Conservation (phyloP, 257 asterid species). For the Solanum virginianum region DNA sequence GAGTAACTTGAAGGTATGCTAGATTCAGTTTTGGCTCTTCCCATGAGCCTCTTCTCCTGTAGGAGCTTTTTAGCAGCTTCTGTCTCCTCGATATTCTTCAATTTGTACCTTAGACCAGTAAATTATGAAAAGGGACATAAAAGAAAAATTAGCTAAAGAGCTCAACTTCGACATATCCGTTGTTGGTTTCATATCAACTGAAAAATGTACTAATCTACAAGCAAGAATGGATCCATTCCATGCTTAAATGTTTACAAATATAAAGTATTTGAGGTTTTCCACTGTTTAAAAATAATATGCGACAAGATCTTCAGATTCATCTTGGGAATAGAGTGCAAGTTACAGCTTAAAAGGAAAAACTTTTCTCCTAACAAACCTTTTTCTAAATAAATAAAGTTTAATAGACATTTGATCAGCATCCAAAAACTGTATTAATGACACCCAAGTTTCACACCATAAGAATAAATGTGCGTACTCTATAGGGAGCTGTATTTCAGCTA, state of each 20-base stretch:
- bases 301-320: neutral
- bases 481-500: conserved; percentile 96
- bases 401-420: neutral
- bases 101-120: conserved; percentile 46
- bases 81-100: conserved; percentile 90
- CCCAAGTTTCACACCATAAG: neutral
- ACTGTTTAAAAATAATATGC: neutral
- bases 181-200: neutral
- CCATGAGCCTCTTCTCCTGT: conserved; percentile 84
- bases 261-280: neutral
- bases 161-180: neutral
- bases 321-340: neutral
- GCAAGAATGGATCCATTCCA: neutral
- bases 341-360: neutral
- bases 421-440: neutral
- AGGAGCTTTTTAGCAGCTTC: conserved; percentile 95
- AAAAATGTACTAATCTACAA: neutral
- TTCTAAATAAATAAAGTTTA: neutral
- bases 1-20: conserved; percentile 77
- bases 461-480: conserved; percentile 52
- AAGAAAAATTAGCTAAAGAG: neutral
- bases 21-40: conserved; percentile 57
- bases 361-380: neutral
- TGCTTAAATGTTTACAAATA: neutral
- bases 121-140: conserved; percentile 2